Base-by-base conservation (phyloP, 2,329 filamentous ascomycete genomes). In the Paecilomyces dactylethromorphus region DNA sequence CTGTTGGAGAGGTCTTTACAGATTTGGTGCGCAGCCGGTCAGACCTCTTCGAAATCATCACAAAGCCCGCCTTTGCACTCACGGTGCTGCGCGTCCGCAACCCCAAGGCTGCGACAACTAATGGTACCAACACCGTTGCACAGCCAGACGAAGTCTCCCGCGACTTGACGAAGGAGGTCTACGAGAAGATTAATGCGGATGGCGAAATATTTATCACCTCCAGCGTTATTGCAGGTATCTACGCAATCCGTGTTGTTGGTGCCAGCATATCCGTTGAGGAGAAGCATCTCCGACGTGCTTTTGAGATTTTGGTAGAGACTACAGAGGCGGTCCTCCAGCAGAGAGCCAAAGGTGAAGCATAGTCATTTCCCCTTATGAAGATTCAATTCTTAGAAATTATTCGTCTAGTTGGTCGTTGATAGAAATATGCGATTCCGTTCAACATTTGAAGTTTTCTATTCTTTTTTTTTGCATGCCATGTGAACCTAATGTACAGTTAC, bases 141-240 rank as follows among this genome's bases (percentile, higher is more conserved):
- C 60, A 63, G 29, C 68, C 74, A n/a, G 70, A 79, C 26, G 81
- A 84, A 58, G 80, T 82, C 60, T 81, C 84, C 12, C 91, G 94
- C 65, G 77, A 75, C 21, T 69, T 89, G 11, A 95, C 92, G 0
- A 88, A 88, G 73, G 81, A 82, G 58, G 84, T 96, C 12, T 93
- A 90, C 66, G 89, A 94, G 67, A 73, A 79, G 24, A 82, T 96
- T 29, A 93, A 95, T 66, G 78, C 79, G 2, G 78, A 83, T 7
- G 91, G 91, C 1, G 85, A 91, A 72, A 89, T 96, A 58, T 97
- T 91, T 74, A 77, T 97, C 24, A 97, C 92, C 0, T 88, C 86
- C 50, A 89, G 87, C 1, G 83, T 91, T 3, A 81, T 96, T 12
- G 85, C 84, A 8, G 89, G 86, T 0, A 80, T 86, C 21, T 91